Evolutionary conservation across 345 rosid genomes (phyloP).

Genomic region (Corymbia maculata): DNA sequence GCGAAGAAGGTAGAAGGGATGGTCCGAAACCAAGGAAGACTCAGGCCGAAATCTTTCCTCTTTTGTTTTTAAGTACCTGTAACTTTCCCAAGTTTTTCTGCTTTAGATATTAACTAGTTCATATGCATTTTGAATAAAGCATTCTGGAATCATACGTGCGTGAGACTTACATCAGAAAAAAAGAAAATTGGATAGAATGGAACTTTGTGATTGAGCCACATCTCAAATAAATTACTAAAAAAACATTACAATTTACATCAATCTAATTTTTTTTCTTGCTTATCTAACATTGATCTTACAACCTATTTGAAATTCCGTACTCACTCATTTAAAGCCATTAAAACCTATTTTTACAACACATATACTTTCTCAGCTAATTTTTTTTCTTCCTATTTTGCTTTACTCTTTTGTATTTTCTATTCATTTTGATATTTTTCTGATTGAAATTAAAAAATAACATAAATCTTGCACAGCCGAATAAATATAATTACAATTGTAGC

Average conservation of each 20-base stretch:
- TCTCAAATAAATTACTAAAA: background rate
- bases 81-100: background rate
- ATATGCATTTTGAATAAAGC: background rate
- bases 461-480: background rate
- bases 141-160: background rate
- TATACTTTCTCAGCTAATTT: background rate
- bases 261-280: background rate
- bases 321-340: background rate
- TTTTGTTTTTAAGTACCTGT: background rate
- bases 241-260: background rate
- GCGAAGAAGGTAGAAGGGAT: background rate
- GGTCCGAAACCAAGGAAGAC: background rate
- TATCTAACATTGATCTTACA: background rate
- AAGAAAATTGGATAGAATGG: background rate
- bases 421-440: no score
- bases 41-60: background rate
- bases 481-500: background rate
- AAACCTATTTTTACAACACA: background rate
- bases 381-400: background rate
- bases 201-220: background rate
- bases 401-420: no score
- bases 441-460: background rate
- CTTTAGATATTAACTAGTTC: background rate
- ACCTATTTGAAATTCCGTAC: background rate
- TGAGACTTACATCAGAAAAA: background rate